Evolutionary conservation across 257 asterid species (phyloP), one percentile per base, ranked within the genome.

Genomic region (Penstemon barbatus): DNA sequence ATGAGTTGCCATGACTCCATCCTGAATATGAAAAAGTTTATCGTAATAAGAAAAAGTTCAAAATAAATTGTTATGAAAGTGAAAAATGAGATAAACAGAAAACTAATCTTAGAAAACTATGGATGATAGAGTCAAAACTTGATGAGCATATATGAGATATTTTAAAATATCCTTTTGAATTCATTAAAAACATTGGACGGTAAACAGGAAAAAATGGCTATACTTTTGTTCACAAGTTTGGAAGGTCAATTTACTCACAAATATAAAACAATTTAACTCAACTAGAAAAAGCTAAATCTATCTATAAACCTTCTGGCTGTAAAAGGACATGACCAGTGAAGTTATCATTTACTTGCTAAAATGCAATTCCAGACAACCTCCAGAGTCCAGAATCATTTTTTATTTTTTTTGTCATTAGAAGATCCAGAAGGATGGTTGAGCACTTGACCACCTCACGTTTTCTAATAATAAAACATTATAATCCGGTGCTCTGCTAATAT

Each of bases 1-100:
- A 66, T 91, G 99, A 76, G 99, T 94, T 84, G 79, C 83, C 99
- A 94, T 94, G 77, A 94, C 89, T 63, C 99, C 99, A 80, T 94
- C 97, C 99, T 94, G 81, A 63, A 70, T 9, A 68, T n/a, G 33
- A 12, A 59, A 18, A 74, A 65, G 19, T 15, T 44, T 9, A 40
- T 46, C 37, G 44, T 56, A 19, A 68, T 5, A 63, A 61, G 41
- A 69, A 55, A 41, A 25, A 50, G 8, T n/a, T 37, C 49, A 63
- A 44, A 57, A 72, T 25, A 25, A 25, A 25, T 25, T 25, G 42
- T 54, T 66, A 68, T 5, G 33, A 63, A 70, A 73, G 53, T 56
- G 44, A 64, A 61, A 41, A 40, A 50, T 11, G 70, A 70, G 60
- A 75, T 51, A 45, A 56, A 60, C 6, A 25, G 33, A 25, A 25